Evolutionary conservation across 345 rosid genomes (phyloP).

Genomic region (Moringa oleifera): DNA sequence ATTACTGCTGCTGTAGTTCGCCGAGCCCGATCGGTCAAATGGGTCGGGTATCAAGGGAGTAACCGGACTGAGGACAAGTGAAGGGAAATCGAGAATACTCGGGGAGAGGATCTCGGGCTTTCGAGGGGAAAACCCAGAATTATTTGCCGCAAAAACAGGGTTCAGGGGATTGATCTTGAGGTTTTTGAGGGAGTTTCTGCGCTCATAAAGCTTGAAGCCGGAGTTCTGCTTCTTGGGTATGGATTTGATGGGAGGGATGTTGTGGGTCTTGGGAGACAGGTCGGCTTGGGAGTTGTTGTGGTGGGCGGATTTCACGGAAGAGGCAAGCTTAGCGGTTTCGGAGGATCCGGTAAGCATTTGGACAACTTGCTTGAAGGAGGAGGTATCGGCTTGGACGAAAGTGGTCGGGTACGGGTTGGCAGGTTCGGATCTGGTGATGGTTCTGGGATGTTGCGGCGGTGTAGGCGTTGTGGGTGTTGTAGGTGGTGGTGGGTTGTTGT

Average conservation of each 20-base stretch:
- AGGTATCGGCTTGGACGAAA: slow-evolving; percentile 90
- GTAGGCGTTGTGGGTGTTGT: slow-evolving; percentile 29
- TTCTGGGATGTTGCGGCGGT: slow-evolving; percentile 34
- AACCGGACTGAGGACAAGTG: slow-evolving; percentile 82
- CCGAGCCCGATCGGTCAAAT: slow-evolving; percentile 62
- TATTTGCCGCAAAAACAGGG: slow-evolving; percentile 41
- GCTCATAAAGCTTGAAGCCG: slow-evolving; percentile 87
- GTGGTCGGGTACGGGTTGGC: slow-evolving; percentile 89
- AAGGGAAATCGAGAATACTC: slow-evolving; percentile 81
- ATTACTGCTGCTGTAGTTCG: slow-evolving; percentile 21
- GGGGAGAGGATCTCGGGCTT: slow-evolving; percentile 89
- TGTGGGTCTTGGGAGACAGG: slow-evolving; percentile 43
- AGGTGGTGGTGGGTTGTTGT: slow-evolving; percentile 20
- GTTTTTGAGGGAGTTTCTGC: slow-evolving; percentile 82
- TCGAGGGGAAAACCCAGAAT: slow-evolving; percentile 60
- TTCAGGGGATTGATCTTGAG: slow-evolving; percentile 77
- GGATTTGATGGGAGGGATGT: slow-evolving; percentile 91
- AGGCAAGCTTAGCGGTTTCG: slow-evolving; percentile 32
- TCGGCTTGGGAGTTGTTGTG: slow-evolving; percentile 32
- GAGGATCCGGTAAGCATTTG: slow-evolving; percentile 97
- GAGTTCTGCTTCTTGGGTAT: slow-evolving; percentile 70
- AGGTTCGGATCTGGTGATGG: slow-evolving; percentile 78
- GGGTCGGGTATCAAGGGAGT: slow-evolving; percentile 94
- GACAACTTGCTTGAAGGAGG: slow-evolving; percentile 95
- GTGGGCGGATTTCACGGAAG: slow-evolving; percentile 27